Evolutionary conservation across 2,329 filamentous ascomycete genomes (phyloP).

Genomic region (Neofusicoccum umdonicola): DNA sequence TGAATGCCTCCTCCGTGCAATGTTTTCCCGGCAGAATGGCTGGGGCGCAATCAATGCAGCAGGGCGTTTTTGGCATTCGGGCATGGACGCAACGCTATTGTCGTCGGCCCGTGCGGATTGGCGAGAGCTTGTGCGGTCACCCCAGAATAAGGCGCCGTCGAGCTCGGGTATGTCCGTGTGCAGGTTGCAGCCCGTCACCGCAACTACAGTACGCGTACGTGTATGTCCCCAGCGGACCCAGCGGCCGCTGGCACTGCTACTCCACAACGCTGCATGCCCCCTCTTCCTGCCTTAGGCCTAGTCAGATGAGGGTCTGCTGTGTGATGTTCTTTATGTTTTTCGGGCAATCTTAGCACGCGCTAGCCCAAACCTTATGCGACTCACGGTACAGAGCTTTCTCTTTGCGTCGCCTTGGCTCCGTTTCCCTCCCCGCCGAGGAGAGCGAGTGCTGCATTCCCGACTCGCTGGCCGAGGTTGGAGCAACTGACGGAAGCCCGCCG

Average conservation of each 20-base stretch:
- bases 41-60: not conserved
- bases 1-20: not conserved
- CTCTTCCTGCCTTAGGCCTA: not conserved
- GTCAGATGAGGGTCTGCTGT: not conserved
- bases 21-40: too few species aligned
- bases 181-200: not conserved
- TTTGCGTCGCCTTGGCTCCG: not conserved
- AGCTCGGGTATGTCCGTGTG: not conserved
- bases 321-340: not conserved
- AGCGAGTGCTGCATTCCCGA: not conserved
- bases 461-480: not conserved
- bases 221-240: not conserved
- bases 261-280: not conserved
- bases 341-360: not conserved
- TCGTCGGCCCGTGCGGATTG: not conserved
- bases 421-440: not conserved
- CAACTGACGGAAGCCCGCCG: not conserved
- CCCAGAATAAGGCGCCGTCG: constrained; percentile 1
- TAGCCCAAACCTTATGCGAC: constrained; percentile 2
- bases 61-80: not conserved
- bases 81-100: not conserved
- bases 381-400: not conserved
- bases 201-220: not conserved
- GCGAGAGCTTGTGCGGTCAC: constrained; percentile 11
- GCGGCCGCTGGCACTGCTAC: not conserved